Evolutionary conservation across 306 rosid genomes (phyloP), one percentile per base, ranked within the genome.

Genomic region (Amphicarpaea edgeworthii): DNA sequence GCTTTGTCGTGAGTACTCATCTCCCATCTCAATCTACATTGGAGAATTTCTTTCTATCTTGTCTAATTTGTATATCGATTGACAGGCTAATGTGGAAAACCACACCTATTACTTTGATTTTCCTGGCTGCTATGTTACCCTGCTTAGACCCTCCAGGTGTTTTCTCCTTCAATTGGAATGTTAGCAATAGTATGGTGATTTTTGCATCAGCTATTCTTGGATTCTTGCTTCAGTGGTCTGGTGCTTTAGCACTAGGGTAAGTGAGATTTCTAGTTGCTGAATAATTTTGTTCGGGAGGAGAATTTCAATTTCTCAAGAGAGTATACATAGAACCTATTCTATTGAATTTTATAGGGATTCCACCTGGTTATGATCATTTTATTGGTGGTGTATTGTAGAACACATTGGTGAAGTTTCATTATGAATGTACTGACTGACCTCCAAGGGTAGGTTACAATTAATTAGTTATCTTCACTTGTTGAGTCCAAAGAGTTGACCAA

Each of bases 151-250:
- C 58, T 0, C 58, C 24, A 3, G 58, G 58, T 19, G 58, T 51
- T 51, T 26, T 51, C 24, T 51, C 98, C 62, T 86, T 89, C 75
- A 53, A 89, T 59, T 89, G 91, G 98, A 87, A 83, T 86, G 59
- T 86, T 24, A 19, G 26, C 26, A 51, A 51, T 51, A 43, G 46
- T 19, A 90, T 53, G 24, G 86, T 86, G 24, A 93, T 93, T 77
- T 76, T 90, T 24, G 38, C 79, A 46, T 93, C 98, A 12, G 95
- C 96, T 21, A 50, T 93, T 57, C 93, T 93, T 34, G 98, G 96
- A 19, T 93, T 93, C 86, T 86, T 90, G 84, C 98, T 93, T 83
- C 96, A 93, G 82, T 93, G 98, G 98, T 93, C 95, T 34, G 98
- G 95, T 37, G 98, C 98, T 40, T 80, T 93, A 54, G 98, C 96